Conservation (phyloP, 345 rosid species). For the Eucalyptus decipiens region DNA sequence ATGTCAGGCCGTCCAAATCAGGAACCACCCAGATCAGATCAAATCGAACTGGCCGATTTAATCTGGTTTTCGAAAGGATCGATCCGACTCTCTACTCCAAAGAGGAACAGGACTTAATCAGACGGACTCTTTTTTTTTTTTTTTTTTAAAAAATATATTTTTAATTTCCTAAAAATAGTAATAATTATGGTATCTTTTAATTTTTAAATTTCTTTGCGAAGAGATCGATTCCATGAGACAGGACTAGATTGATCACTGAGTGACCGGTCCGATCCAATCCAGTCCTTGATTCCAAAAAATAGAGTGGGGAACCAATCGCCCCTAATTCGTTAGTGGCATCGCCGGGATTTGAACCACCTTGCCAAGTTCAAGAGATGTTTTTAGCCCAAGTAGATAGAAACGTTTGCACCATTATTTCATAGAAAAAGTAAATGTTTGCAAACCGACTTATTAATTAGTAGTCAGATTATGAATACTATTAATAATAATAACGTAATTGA, state of each 20-base stretch:
- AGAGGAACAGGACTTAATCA: too few relatives aligned
- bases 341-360: rapidly evolving
- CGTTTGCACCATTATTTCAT: not conserved
- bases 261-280: rapidly evolving
- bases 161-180: too few relatives aligned
- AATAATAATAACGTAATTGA: rapidly evolving
- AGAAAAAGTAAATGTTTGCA: not conserved
- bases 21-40: rapidly evolving
- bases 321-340: not conserved
- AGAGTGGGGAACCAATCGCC: rapidly evolving
- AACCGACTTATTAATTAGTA: not conserved
- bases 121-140: rapidly evolving
- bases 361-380: not conserved
- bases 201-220: rapidly evolving
- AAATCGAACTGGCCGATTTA: rapidly evolving
- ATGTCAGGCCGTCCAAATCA: too few relatives aligned
- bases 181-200: rapidly evolving
- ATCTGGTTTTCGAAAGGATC: rapidly evolving
- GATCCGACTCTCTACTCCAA: rapidly evolving
- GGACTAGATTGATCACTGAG: rapidly evolving
- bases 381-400: not conserved
- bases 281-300: too few relatives aligned
- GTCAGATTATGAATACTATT: not conserved
- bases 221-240: rapidly evolving
- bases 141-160: too few relatives aligned